phyloP scores from a whole-genome alignment of 2,329 filamentous ascomycete genomes.

The Arthrobotrys pseudoclavata region DNA sequence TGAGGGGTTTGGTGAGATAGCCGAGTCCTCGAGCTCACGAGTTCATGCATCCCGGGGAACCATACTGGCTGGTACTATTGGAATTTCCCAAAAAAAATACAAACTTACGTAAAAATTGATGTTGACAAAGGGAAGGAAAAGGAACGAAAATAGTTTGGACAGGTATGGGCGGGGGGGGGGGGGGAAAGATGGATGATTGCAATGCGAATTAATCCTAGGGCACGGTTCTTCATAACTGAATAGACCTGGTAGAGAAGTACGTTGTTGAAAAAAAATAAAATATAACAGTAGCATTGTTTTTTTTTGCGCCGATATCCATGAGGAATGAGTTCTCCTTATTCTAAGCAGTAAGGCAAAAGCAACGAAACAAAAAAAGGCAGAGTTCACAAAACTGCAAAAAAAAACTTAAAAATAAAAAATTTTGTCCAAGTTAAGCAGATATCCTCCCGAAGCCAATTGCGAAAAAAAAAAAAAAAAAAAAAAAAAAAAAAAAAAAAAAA shows the following conservation, averaged over 20 bases:
- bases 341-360: slow-evolving; percentile 31
- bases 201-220: background rate
- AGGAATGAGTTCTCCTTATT: slow-evolving; percentile 55
- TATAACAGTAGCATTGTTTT: slow-evolving; percentile 26
- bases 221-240: background rate
- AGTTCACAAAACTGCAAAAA: slow-evolving; percentile 21
- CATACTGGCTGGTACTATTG: background rate
- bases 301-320: slow-evolving; percentile 59
- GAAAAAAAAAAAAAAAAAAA: slow-evolving; percentile 9
- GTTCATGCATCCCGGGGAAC: slow-evolving; percentile 15
- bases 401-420: slow-evolving; percentile 5
- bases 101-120: background rate
- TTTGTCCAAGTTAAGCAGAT: slow-evolving; percentile 19
- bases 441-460: slow-evolving; percentile 44
- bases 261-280: slow-evolving; percentile 6
- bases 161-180: background rate
- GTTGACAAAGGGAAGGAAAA: slow-evolving; percentile 14
- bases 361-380: slow-evolving; percentile 20
- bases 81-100: no score
- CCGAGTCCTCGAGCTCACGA: slow-evolving; percentile 46
- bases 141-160: background rate
- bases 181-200: no score
- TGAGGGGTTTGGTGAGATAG: slow-evolving; percentile 8
- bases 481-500: background rate
- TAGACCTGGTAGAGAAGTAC: background rate